phyloP scores from a whole-genome alignment of 192 early-diverging fungal species.

The Pilobolus umbonatus region DNA sequence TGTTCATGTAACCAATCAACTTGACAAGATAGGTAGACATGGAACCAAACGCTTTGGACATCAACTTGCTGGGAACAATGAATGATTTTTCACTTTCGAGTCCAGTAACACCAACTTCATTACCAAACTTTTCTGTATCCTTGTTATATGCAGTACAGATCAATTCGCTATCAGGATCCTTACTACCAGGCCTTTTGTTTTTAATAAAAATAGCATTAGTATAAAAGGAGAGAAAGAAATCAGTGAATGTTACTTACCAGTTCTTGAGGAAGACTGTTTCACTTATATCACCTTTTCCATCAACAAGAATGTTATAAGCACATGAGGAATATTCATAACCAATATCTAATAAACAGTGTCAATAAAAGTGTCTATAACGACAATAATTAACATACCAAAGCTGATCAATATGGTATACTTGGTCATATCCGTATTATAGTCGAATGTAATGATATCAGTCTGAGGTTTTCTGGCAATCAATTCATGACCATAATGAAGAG shows the following conservation, averaged over 20 bases:
- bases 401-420: neutral
- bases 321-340: neutral
- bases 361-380: neutral
- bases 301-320: neutral
- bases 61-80: neutral
- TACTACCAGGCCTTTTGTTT: neutral
- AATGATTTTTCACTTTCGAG: neutral
- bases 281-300: neutral
- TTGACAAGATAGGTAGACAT: neutral
- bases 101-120: too few relatives aligned
- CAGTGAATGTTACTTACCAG: constrained; percentile 5
- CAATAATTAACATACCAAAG: neutral
- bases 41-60: neutral
- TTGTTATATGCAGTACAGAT: neutral
- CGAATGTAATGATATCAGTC: neutral
- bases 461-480: neutral
- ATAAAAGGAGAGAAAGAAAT: too few relatives aligned
- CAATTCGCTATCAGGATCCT: neutral
- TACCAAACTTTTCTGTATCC: neutral
- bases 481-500: neutral
- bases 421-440: neutral
- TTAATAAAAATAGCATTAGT: neutral
- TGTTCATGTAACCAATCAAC: neutral
- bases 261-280: neutral
- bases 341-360: neutral